Evolutionary conservation across 2,329 filamentous ascomycete genomes (phyloP), one percentile per base, ranked within the genome.

Genomic region (Drechslera avenae): DNA sequence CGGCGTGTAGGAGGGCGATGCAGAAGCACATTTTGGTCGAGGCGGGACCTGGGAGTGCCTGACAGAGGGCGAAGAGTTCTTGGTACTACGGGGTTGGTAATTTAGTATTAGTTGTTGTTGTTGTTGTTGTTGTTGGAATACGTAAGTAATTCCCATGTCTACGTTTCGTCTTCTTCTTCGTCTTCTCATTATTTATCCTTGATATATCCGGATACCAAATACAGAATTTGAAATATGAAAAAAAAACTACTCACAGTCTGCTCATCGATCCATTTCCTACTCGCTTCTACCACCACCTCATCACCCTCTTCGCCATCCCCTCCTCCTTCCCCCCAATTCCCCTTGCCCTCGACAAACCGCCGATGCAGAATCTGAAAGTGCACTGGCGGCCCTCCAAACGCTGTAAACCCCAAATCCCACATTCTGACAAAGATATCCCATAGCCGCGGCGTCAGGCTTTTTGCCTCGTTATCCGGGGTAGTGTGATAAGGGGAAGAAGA

Each of bases 21-120:
- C 83, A 87, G 53, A 88, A 90, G 0, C 83, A 67, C 83, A 90
- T 87, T 65, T 90, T 90, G 1, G 87, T 90, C 55, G 83, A 87
- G 0, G 61, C 87, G 0, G 87, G 88, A 0, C 87, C 87, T 0
- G 84, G 85, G 2, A 90, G 76, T 1, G 84, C 84, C 72, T 90
- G 87, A 14, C 81, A 83, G 37, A 90, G 73, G 19, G 84, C 86
- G 68, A 91, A 90, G 0, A 90, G 78, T 63, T 90, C 87, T 68
- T 88, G 85, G 69, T 86, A 90, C 84, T 87, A 5, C n/a, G n/a
- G n/a, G n/a, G n/a, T n/a, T n/a, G n/a, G n/a, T n/a, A n/a, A n/a
- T n/a, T n/a, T n/a, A n/a, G n/a, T n/a, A n/a, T n/a, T n/a, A n/a
- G n/a, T 23, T 23, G 39, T 1, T 31, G 8, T 19, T 17, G 7